phyloP scores from a whole-genome alignment of 768 basidiomycete species.

The Daedalea quercina region DNA sequence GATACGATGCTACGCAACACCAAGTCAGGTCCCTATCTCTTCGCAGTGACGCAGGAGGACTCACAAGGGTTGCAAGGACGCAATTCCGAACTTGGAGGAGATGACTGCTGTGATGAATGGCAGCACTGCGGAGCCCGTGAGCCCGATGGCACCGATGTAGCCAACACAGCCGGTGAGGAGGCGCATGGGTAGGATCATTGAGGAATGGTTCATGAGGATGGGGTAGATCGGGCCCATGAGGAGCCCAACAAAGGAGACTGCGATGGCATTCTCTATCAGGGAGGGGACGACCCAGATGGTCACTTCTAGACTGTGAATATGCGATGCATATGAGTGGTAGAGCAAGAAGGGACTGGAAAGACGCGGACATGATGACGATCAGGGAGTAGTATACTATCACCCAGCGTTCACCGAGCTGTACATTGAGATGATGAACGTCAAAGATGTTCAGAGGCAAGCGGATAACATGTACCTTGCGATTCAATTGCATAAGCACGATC shows the following conservation, averaged over 20 bases:
- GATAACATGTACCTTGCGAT: slow-evolving; percentile 14
- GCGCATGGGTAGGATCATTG: slow-evolving; percentile 62
- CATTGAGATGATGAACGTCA: background rate
- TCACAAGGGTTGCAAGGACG: slow-evolving; percentile 56
- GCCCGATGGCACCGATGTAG: slow-evolving; percentile 39
- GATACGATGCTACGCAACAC: slow-evolving; percentile 37
- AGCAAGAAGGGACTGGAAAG: too few species aligned
- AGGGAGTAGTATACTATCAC: slow-evolving; percentile 20
- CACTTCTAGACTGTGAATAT: slow-evolving; percentile 7
- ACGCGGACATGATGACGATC: slow-evolving; percentile 18
- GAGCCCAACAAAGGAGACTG: slow-evolving; percentile 27
- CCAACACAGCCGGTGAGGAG: slow-evolving; percentile 51
- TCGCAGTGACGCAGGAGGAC: slow-evolving; percentile 18
- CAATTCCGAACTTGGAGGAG: slow-evolving; percentile 54
- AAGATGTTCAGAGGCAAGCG: too few species aligned
- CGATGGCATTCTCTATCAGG: slow-evolving; percentile 44
- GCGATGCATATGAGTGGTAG: background rate
- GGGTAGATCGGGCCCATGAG: slow-evolving; percentile 49
- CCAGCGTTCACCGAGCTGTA: slow-evolving; percentile 20
- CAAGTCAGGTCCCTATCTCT: background rate
- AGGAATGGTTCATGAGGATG: slow-evolving; percentile 62
- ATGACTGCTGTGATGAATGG: slow-evolving; percentile 72
- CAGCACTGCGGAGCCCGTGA: slow-evolving; percentile 63
- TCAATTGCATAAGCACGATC: slow-evolving; percentile 16
- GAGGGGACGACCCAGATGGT: slow-evolving; percentile 49